Conservation (phyloP, 495 filamentous ascomycete genomes). For the Penicillium robsamsonii region DNA sequence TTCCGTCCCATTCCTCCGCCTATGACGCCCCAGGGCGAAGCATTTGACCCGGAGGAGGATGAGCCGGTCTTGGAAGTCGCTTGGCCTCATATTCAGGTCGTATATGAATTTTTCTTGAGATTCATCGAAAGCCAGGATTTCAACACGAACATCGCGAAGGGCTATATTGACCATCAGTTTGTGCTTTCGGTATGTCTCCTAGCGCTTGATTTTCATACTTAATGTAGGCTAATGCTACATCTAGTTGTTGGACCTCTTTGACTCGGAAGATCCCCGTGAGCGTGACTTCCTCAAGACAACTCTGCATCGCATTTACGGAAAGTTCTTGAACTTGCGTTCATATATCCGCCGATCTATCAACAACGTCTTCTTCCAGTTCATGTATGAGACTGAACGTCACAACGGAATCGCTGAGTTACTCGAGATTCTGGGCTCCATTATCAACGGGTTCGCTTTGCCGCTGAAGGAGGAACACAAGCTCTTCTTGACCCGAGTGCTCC, state of each 20-base stretch:
- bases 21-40: slow-evolving; percentile 95
- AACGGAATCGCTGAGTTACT: slow-evolving; percentile 97
- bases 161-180: slow-evolving; percentile 97
- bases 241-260: slow-evolving; percentile 92
- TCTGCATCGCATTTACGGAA: slow-evolving; percentile 96
- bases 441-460: slow-evolving; percentile 97
- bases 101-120: slow-evolving; percentile 98
- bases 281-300: slow-evolving; percentile 98
- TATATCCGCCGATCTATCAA: slow-evolving; percentile 99
- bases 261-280: slow-evolving; percentile 96
- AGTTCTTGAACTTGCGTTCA: slow-evolving; percentile 95
- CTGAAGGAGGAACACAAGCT: slow-evolving; percentile 99
- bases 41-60: slow-evolving; percentile 98
- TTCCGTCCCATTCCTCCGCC: slow-evolving; percentile 97
- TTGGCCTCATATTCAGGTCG: slow-evolving; percentile 99
- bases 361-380: slow-evolving; percentile 99
- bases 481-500: slow-evolving; percentile 88
- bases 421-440: slow-evolving; percentile 97
- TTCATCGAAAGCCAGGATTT: slow-evolving; percentile 99
- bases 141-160: slow-evolving; percentile 99
- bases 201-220: not conserved
- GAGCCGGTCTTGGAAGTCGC: slow-evolving; percentile 97
- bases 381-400: slow-evolving; percentile 97
- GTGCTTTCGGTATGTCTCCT: slow-evolving; percentile 70
- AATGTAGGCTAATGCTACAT: slow-evolving; percentile 7